phyloP scores from a whole-genome alignment of 116 monocot species.

The Iris pallida region DNA sequence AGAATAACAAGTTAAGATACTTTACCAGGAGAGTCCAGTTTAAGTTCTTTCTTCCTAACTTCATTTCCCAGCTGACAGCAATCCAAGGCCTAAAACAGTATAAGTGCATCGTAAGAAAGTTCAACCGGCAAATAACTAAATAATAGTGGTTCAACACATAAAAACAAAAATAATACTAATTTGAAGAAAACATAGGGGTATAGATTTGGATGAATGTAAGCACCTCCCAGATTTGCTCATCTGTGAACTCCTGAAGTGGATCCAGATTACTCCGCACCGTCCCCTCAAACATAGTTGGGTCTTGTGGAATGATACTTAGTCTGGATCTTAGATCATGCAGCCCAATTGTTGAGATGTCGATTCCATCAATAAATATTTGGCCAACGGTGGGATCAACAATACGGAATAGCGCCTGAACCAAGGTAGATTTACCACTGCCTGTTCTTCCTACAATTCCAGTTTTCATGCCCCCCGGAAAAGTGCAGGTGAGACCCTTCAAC shows the following conservation, averaged over 20 bases:
- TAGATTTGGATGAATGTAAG: neutral
- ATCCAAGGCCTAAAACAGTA: constrained; percentile 39
- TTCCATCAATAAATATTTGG: constrained; percentile 40
- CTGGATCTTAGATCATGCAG: constrained; percentile 54
- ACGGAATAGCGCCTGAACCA: constrained; percentile 53
- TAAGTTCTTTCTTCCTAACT: constrained; percentile 54
- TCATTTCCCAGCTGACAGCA: constrained; percentile 77
- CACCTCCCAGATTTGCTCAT: constrained; percentile 53
- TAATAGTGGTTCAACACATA: too few species aligned
- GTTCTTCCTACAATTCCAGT: constrained; percentile 67
- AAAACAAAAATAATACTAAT: too few species aligned
- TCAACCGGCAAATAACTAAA: too few species aligned
- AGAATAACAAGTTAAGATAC: neutral
- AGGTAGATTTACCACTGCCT: constrained; percentile 59
- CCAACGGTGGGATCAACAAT: constrained; percentile 54
- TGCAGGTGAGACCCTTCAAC: constrained; percentile 60
- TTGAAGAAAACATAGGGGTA: too few species aligned
- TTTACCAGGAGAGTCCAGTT: constrained; percentile 68
- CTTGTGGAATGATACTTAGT: constrained; percentile 61
- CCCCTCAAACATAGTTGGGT: constrained; percentile 70
- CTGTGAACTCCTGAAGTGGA: constrained; percentile 53
- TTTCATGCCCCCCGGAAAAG: constrained; percentile 45
- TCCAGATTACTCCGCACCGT: constrained; percentile 56
- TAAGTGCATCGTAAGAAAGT: too few species aligned
- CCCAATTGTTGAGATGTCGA: constrained; percentile 51